Base-by-base conservation (phyloP, 371 early-diverging fungal genomes). In the Mortierella sp. region DNA sequence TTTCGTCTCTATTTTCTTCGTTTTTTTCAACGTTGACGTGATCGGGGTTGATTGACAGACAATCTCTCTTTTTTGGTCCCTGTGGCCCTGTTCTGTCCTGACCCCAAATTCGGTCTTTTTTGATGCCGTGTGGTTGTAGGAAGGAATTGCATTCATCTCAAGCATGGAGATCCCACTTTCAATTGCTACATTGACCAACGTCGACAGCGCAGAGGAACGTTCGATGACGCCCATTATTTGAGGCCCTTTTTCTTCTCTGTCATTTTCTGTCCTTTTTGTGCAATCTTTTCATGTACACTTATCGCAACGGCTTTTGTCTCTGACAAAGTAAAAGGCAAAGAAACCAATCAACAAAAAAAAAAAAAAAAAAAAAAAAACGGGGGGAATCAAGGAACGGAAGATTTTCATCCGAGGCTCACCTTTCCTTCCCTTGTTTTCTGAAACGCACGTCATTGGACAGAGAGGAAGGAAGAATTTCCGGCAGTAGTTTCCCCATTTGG, bases 401-500 rank as follows among this genome's bases (percentile, higher is more conserved):
- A 61, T 37, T 61, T 34, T 2, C 2, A 22, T 14, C 61, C 61
- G 61, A 7, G 8, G 13, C 31, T 22, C n/a, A n/a, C n/a, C n/a
- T n/a, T n/a, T n/a, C n/a, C n/a, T n/a, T n/a, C n/a, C n/a, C n/a
- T n/a, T n/a, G n/a, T n/a, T n/a, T n/a, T 19, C 16, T 1, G 19
- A 9, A 8, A 4, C 19, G 61, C 19, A 7, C 37, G 61, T 61
- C 61, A 34, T 61, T 61, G 61, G 61, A 22, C 34, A 58, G 39
- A 16, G 7, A 29, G 16, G 61, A 39, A 34, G 37, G 34, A 34
- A 34, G 16, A 37, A 19, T 16, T 19, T 37, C 61, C 61, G 61
- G 61, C 5, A 34, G 61, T 34, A 39, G 61, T 61, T 61, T 61
- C 61, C 61, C 61, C 61, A 61, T 61, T 61, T 61, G 61, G 61